These are phyloP conservation scores for Lippia alba DNA, from an alignment of 305 asterid species.

Conservation along the genomic window DNA sequence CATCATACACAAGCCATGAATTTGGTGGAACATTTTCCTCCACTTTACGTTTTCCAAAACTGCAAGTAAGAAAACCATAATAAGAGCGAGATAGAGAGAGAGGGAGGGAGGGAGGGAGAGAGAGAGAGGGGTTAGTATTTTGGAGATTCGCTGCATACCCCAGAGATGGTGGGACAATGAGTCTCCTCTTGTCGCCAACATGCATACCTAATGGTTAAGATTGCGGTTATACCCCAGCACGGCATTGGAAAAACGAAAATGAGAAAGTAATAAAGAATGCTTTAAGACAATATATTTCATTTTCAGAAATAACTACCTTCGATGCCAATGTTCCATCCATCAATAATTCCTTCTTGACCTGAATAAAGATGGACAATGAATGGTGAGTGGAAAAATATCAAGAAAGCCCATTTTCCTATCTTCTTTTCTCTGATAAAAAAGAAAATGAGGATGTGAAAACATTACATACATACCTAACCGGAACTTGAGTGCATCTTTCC, in stretches of 20 bases:
- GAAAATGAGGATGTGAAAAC: background rate
- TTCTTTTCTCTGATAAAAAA: background rate
- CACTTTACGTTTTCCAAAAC: constrained; percentile 51
- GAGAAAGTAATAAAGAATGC: background rate
- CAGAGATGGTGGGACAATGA: constrained; percentile 72
- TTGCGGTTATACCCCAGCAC: background rate
- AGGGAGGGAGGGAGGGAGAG: background rate
- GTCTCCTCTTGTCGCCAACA: constrained; percentile 83
- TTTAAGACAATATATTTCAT: constrained; percentile 26
- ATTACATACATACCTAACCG: constrained; percentile 61
- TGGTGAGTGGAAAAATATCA: constrained; percentile 28
- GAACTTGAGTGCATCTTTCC: constrained; percentile 61
- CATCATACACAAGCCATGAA: constrained; percentile 82
- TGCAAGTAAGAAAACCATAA: constrained; percentile 35
- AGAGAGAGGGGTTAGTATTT: background rate
- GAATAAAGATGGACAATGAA: constrained; percentile 38
- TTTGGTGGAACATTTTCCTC: constrained; percentile 81
- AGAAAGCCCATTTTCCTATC: background rate
- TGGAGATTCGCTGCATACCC: constrained; percentile 50
- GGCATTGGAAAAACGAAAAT: background rate
- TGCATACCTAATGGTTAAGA: constrained; percentile 65
- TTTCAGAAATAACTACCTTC: constrained; percentile 53
- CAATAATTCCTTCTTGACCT: constrained; percentile 64
- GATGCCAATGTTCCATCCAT: constrained; percentile 82
- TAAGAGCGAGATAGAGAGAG: background rate